These are phyloP conservation scores for Tanacetum coccineum DNA, from an alignment of 129 eudicot genomes.

Conservation along the genomic window DNA sequence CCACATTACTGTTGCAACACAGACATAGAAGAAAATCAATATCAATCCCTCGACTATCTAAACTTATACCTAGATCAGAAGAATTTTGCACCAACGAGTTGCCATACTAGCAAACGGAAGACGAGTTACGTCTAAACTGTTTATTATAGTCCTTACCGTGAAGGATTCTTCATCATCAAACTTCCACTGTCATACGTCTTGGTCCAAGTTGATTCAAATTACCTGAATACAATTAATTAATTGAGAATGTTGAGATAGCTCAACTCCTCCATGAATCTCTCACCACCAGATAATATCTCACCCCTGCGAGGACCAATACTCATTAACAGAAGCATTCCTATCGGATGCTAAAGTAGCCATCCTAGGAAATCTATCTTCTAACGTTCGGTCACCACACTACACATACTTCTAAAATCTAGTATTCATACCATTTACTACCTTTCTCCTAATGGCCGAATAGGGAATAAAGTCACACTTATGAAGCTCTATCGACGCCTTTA, in stretches of 20 bases:
- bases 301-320: background rate
- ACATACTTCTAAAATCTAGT: background rate
- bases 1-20: no score
- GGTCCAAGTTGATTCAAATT: background rate
- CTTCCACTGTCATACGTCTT: background rate
- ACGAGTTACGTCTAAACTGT: no score
- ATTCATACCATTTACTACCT: background rate
- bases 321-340: background rate
- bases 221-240: background rate
- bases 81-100: no score
- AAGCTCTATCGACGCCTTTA: no score
- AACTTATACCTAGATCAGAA: no score
- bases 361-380: background rate
- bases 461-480: no score
- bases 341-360: background rate
- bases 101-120: no score
- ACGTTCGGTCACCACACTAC: background rate
- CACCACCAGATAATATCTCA: background rate
- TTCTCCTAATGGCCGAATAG: no score
- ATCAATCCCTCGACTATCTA: no score
- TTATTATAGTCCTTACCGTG: no score
- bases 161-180: background rate
- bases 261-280: background rate
- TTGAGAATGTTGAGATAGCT: background rate
- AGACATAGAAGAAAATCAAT: no score